Evolutionary conservation across 2,329 filamentous ascomycete genomes (phyloP), one percentile per base, ranked within the genome.

Genomic region (Cladosporium sp.): DNA sequence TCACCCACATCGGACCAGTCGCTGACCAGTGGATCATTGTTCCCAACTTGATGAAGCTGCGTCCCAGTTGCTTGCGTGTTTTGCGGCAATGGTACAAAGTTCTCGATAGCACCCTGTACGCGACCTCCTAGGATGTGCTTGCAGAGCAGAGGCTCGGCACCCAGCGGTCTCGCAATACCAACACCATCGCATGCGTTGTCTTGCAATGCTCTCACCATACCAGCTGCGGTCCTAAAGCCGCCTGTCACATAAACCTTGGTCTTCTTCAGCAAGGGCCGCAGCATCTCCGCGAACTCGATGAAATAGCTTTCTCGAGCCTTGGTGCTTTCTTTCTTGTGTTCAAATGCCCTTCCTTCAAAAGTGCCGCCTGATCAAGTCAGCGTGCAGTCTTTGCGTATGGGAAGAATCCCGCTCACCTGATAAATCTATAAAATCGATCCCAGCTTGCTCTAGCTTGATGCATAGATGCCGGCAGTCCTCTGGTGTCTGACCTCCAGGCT

Each of bases 331-430:
- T 61, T 62, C 51, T 61, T 61, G 45, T 65, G 61, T 39, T 59
- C 57, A 29, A 63, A 64, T 0, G 61, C 61, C 18, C 55, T 51
- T 25, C 55, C 39, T 32, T 53, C 74, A 56, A 81, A 82, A 0
- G 79, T 84, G 3, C 81, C 81, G 13, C 81, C 39, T 42, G 11
- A n/a, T 2, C 11, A n/a, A 16, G 15, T 2, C 22, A 27, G 22
- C 22, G 22, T 9, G n/a, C n/a, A 38, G 30, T 22, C 6, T 27
- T n/a, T 15, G 22, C n/a, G n/a, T n/a, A n/a, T n/a, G n/a, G n/a
- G n/a, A n/a, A n/a, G 40, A n/a, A 13, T 22, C 59, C 19, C 60
- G 27, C 43, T 46, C 16, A 47, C 43, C 62, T 11, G 52, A 56
- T 8, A 65, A 35, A 15, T 65, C 58, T 9, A 62, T 55, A 30